These are phyloP conservation scores for Pulveroboletus sp. DNA, from an alignment of 768 basidiomycete species.

Conservation along the genomic window DNA sequence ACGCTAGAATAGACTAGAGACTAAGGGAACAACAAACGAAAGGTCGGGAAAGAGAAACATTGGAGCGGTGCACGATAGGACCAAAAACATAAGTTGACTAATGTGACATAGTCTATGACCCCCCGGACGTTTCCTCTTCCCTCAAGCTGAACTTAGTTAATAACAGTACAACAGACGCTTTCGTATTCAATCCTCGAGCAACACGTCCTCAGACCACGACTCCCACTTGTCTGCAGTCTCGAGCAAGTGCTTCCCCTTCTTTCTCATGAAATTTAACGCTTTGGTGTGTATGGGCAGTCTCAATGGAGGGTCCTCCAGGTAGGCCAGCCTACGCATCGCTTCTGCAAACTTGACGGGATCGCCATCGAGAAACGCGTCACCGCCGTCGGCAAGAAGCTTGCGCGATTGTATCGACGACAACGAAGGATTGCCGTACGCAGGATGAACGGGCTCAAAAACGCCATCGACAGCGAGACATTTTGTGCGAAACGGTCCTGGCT, in stretches of 20 bases:
- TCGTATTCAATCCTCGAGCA: background rate
- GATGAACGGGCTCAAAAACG: conserved; percentile 4
- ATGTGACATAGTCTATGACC: too few species aligned
- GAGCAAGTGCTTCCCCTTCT: conserved; percentile 4
- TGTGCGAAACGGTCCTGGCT: background rate
- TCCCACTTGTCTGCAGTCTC: conserved; percentile 18
- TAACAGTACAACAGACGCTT: too few species aligned
- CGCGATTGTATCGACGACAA: conserved; percentile 1
- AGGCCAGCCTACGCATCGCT: conserved; percentile 1
- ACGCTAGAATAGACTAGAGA: too few species aligned
- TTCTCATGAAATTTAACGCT: background rate
- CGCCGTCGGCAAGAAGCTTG: background rate
- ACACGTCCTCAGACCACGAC: conserved; percentile 18
- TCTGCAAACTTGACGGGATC: conserved; percentile 18
- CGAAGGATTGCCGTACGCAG: conserved; percentile 10
- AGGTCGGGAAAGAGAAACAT: too few species aligned
- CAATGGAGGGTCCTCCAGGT: conserved; percentile 13
- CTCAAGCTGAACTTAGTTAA: too few species aligned
- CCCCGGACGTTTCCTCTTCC: too few species aligned
- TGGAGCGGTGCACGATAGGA: too few species aligned
- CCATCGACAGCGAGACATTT: background rate
- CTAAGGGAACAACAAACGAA: too few species aligned
- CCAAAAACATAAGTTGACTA: too few species aligned
- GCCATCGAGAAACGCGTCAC: conserved; percentile 1
- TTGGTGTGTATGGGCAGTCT: background rate